These are phyloP conservation scores for Globisporangium uncinulatum DNA, from an alignment of 352 stramenopile species.

Conservation along the genomic window DNA sequence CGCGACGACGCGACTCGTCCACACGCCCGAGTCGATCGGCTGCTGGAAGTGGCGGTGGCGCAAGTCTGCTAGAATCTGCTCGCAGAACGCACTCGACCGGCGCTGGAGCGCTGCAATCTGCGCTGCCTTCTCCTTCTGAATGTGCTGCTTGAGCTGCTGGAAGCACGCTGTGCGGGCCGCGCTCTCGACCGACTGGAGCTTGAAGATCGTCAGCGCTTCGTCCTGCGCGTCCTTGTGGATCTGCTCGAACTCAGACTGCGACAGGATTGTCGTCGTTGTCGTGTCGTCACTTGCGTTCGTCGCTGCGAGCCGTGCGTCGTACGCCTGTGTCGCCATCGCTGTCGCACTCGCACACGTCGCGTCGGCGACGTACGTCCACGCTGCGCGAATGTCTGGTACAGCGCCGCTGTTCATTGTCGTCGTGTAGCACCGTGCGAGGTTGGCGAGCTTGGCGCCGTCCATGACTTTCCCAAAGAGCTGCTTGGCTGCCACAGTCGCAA, in stretches of 20 bases:
- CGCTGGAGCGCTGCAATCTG: constrained; percentile 55
- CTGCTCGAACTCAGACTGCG: constrained; percentile 66
- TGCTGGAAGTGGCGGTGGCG: constrained; percentile 29
- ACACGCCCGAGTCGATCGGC: constrained; percentile 34
- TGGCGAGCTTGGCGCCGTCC: constrained; percentile 52
- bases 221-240: constrained; percentile 74
- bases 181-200: constrained; percentile 64
- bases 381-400: constrained; percentile 77
- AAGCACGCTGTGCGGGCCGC: constrained; percentile 51
- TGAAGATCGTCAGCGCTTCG: constrained; percentile 57
- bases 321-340: constrained; percentile 42
- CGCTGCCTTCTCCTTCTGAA: constrained; percentile 46
- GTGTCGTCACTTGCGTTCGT: constrained; percentile 14
- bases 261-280: constrained; percentile 35
- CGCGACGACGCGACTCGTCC: constrained; percentile 22
- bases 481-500: constrained; percentile 52
- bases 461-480: constrained; percentile 61
- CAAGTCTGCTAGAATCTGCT: constrained; percentile 33
- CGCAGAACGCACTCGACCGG: constrained; percentile 49
- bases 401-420: constrained; percentile 73
- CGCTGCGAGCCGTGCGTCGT: constrained; percentile 43
- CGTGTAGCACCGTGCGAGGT: constrained; percentile 63
- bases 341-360: constrained; percentile 65
- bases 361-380: constrained; percentile 80
- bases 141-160: constrained; percentile 70